Evolutionary conservation across 495 filamentous ascomycete species (phyloP).

Genomic region (Penicillium arizonense): DNA sequence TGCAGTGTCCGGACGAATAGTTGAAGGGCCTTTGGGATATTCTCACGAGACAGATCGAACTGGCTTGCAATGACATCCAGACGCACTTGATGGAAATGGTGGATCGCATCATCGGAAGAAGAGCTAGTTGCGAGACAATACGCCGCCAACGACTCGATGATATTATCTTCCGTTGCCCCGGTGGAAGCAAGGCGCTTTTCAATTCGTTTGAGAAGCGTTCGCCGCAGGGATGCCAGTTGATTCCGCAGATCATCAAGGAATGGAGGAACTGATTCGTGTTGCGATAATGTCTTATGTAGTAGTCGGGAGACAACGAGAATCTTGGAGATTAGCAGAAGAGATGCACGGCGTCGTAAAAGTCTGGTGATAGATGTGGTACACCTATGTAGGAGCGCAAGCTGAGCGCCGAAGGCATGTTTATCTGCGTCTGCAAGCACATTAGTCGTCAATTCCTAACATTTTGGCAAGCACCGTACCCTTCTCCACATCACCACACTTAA

Average conservation of each 20-base stretch:
- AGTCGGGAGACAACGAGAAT: constrained; percentile 74
- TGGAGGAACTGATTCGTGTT: constrained; percentile 46
- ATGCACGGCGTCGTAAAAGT: constrained; percentile 56
- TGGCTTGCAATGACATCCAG: constrained; percentile 61
- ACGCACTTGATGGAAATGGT: constrained; percentile 77
- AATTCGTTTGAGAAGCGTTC: constrained; percentile 62
- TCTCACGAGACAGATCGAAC: constrained; percentile 43
- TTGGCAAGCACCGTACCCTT: constrained; percentile 39
- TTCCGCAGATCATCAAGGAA: constrained; percentile 62
- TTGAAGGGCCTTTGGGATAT: constrained; percentile 60
- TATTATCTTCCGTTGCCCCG: constrained; percentile 45
- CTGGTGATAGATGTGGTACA: constrained; percentile 53
- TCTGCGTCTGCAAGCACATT: constrained; percentile 43
- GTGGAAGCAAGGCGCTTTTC: constrained; percentile 62
- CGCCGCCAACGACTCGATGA: constrained; percentile 73
- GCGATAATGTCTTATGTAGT: constrained; percentile 64
- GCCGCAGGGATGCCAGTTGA: constrained; percentile 58
- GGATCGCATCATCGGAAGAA: constrained; percentile 74
- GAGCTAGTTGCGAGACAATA: constrained; percentile 82
- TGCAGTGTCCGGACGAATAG: constrained; percentile 76
- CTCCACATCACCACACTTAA: constrained; percentile 48
- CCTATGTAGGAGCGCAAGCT: constrained; percentile 61
- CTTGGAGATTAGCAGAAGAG: constrained; percentile 70
- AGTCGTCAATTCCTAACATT: constrained; percentile 17
- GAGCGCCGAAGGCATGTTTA: constrained; percentile 57